Base-by-base conservation (phyloP, 345 rosid species). In the Gossypium arboreum region DNA sequence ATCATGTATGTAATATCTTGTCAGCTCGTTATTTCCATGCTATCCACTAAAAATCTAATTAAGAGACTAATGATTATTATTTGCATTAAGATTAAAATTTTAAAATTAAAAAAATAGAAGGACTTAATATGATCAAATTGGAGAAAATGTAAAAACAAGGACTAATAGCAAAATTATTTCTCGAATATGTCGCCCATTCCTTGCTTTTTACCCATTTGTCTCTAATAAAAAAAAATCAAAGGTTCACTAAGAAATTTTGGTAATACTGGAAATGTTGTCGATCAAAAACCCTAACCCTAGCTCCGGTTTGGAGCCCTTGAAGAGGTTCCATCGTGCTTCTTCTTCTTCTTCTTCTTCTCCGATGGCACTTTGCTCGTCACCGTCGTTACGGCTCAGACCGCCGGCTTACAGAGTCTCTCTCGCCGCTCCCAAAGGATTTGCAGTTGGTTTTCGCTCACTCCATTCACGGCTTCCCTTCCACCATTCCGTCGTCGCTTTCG, bases 251-350 rank as follows among this genome's bases (percentile, higher is more conserved):
- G 11, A 18, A n/a, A 55, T 1, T 60, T 60, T 60, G 64, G 41
- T 6, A 15, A 25, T 27, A 12, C 64, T 51, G 45, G 45, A 81
- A 68, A 68, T 83, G 67, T 48, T 83, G 16, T 81, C 89, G 0
- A 78, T 84, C 79, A 80, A 75, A 79, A 77, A 20, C 82, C 84
- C 82, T 77, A 83, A 75, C 60, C 80, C 82, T 4, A 79, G 72
- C 73, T 77, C 11, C 62, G 62, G 43, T 4, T 41, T 25, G 16
- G 50, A 41, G 50, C 68, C 75, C 7, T 72, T 66, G 24, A 73
- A 68, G 74, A 57, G 71, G 65, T 20, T 75, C 73, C 77, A 74
- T 13, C 71, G 83, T 67, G 77, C 77, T 57, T 59, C 56, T 70
- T 54, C 68, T 12, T 72, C 22, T 20, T 20, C 75, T 66, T 68